Conservation (phyloP, 768 basidiomycete genomes). For the Lactarius hatsudake region DNA sequence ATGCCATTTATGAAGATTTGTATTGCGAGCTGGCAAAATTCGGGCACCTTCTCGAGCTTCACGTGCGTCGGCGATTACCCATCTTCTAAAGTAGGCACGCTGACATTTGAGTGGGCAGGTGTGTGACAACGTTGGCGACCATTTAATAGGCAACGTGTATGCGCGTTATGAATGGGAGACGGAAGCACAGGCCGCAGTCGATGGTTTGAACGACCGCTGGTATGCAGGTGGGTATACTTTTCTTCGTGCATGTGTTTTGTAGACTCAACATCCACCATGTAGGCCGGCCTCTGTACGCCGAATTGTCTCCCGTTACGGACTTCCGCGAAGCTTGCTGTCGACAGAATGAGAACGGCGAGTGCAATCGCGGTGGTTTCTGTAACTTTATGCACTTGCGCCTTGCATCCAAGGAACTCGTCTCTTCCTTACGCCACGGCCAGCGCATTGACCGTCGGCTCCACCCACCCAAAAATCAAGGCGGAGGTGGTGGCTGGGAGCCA, state of each 20-base stretch:
- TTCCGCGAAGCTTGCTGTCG: conserved; percentile 98
- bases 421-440: conserved; percentile 77
- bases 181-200: conserved; percentile 90
- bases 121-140: conserved; percentile 99
- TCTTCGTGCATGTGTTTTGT: conserved; percentile 6
- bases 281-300: conserved; percentile 96
- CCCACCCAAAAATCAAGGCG: conserved; percentile 58
- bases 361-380: conserved; percentile 96
- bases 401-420: conserved; percentile 80
- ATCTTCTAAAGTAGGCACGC: neutral
- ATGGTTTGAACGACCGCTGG: conserved; percentile 94
- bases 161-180: conserved; percentile 99
- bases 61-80: conserved; percentile 51
- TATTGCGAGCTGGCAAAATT: conserved; percentile 95
- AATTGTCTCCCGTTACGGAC: conserved; percentile 96
- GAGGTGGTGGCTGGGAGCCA: conserved; percentile 86
- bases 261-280: neutral
- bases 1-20: conserved; percentile 92
- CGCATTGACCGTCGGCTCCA: conserved; percentile 76
- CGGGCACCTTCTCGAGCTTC: conserved; percentile 92
- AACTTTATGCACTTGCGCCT: conserved; percentile 98
- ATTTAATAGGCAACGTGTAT: conserved; percentile 96
- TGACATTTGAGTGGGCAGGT: conserved; percentile 46
- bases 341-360: conserved; percentile 98
- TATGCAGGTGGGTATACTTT: conserved; percentile 76